These are phyloP conservation scores for Saccharomycodes ludwigii DNA, from an alignment of 805 yeast genomes.

Conservation along the genomic window DNA sequence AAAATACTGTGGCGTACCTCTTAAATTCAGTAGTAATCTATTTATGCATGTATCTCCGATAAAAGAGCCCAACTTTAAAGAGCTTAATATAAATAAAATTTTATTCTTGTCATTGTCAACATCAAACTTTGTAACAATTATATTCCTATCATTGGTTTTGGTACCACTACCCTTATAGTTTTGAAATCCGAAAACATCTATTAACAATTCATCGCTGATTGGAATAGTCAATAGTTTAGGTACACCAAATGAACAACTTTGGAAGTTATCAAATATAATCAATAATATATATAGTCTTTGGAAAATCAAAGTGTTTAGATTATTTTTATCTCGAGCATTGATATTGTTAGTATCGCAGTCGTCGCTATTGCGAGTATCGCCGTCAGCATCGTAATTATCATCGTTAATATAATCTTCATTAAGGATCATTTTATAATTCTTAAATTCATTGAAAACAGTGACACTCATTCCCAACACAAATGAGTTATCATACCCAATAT, in stretches of 20 bases:
- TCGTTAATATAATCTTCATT: constrained; percentile 2
- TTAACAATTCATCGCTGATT: too few relatives aligned
- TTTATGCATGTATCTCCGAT: too few relatives aligned
- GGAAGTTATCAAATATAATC: constrained; percentile 38
- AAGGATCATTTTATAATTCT: constrained; percentile 25
- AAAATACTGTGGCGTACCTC: too few relatives aligned
- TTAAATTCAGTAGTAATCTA: too few relatives aligned
- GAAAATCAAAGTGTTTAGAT: constrained; percentile 23
- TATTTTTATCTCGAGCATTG: constrained; percentile 17
- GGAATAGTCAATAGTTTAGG: constrained; percentile 25
- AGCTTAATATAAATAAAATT: too few relatives aligned
- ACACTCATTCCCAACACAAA: constrained; percentile 42
- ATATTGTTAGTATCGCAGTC: neutral
- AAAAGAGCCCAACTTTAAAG: too few relatives aligned
- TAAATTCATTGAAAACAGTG: constrained; percentile 46
- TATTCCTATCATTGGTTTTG: too few relatives aligned
- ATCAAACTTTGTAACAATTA: too few relatives aligned
- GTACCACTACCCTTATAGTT: too few relatives aligned
- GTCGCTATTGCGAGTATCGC: constrained; percentile 1
- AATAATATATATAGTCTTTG: constrained; percentile 37
- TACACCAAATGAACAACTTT: constrained; percentile 39
- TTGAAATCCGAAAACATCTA: too few relatives aligned
- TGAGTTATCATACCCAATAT: constrained; percentile 50
- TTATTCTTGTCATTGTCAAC: too few relatives aligned
- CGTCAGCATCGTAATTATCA: constrained; percentile 2